phyloP scores from a whole-genome alignment of 2,329 filamentous ascomycete genomes.

The Fusarium illudens region DNA sequence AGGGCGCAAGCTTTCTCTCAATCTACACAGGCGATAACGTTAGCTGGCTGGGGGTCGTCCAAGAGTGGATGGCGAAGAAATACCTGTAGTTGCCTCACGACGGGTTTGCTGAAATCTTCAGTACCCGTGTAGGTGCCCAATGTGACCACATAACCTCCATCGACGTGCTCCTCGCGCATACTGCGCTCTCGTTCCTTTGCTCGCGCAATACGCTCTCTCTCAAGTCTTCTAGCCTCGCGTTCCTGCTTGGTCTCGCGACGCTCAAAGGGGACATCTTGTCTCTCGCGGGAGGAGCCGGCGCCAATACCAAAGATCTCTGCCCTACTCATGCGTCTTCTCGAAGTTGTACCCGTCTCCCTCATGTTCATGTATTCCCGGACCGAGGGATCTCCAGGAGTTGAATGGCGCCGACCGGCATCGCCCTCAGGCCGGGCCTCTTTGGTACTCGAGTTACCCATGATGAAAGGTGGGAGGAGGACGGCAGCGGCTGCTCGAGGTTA shows the following conservation, averaged over 20 bases:
- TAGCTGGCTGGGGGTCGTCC: conserved; percentile 8
- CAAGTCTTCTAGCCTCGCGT: conserved; percentile 83
- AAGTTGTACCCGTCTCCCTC: conserved; percentile 30
- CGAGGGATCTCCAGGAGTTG: conserved; percentile 35
- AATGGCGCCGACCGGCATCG: conserved; percentile 35
- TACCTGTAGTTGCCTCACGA: conserved; percentile 92
- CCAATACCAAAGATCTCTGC: conserved; percentile 58
- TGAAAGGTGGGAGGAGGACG: conserved; percentile 14
- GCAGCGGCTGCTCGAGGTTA: conserved; percentile 9
- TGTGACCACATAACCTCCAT: conserved; percentile 94
- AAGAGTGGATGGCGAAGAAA: neutral
- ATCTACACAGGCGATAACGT: conserved; percentile 66
- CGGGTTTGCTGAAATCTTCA: conserved; percentile 91
- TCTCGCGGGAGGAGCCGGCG: conserved; percentile 49
- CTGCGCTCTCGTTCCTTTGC: conserved; percentile 89
- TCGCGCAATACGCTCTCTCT: conserved; percentile 79
- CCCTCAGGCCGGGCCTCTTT: conserved; percentile 50
- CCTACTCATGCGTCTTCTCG: conserved; percentile 48
- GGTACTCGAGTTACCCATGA: conserved; percentile 53
- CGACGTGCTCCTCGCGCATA: conserved; percentile 89
- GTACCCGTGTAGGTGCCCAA: conserved; percentile 90
- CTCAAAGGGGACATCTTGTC: conserved; percentile 58
- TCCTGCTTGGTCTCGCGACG: conserved; percentile 91
- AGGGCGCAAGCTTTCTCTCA: conserved; percentile 89
- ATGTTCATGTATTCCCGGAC: conserved; percentile 35